Conservation (phyloP, 169 alveolate genomes). For the Perkinsus marinus region DNA sequence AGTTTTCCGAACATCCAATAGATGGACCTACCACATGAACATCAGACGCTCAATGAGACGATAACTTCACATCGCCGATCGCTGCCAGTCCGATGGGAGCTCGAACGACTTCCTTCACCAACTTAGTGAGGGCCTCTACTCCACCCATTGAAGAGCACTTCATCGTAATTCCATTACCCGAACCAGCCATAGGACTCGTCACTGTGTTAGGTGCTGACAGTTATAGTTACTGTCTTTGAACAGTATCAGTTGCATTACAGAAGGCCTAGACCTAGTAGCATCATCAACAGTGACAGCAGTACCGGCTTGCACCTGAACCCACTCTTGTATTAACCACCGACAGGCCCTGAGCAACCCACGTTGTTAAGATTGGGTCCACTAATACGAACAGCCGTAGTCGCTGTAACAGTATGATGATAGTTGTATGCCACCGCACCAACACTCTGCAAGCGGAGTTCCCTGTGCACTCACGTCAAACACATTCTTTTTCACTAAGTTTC, state of each 20-base stretch:
- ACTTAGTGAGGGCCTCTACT: not conserved
- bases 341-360: not conserved
- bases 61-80: not conserved
- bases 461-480: not conserved
- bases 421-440: not conserved
- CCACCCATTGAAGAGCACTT: not conserved
- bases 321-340: too few species aligned
- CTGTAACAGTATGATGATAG: not conserved
- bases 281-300: not conserved
- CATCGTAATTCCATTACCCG: not conserved
- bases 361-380: not conserved
- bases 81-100: not conserved
- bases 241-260: too few species aligned
- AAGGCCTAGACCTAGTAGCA: not conserved
- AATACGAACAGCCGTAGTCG: not conserved
- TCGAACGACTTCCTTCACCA: not conserved
- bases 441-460: not conserved
- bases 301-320: not conserved
- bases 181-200: not conserved
- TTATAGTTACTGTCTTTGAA: too few species aligned
- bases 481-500: not conserved
- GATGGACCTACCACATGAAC: too few species aligned
- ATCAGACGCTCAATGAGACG: too few species aligned
- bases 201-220: not conserved
- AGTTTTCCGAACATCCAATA: not conserved